Evolutionary conservation across 1,139 yeast species (phyloP).

Genomic region (Pneumocystis wakefieldiae): DNA sequence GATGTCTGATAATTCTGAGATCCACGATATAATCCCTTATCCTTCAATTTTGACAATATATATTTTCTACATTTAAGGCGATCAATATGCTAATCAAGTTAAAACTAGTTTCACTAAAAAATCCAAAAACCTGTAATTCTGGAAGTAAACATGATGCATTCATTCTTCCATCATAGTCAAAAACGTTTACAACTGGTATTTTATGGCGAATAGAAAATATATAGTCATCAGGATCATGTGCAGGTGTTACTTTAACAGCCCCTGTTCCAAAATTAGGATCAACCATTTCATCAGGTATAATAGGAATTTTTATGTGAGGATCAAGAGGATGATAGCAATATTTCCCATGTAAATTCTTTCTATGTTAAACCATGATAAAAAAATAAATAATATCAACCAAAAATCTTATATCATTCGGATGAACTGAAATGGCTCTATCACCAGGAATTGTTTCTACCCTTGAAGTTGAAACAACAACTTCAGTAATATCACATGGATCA

Average conservation of each 20-base stretch:
- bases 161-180: conserved; percentile 8
- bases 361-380: background rate
- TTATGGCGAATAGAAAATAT: conserved; percentile 8
- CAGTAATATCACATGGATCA: background rate
- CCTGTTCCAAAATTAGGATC: conserved; percentile 12
- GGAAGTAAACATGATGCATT: conserved; percentile 1
- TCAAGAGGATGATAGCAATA: conserved; percentile 8
- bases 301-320: conserved; percentile 2
- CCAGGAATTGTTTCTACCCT: conserved; percentile 12
- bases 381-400: background rate
- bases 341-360: conserved; percentile 3
- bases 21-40: background rate
- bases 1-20: conserved; percentile 2
- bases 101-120: background rate
- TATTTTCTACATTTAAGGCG: conserved; percentile 5
- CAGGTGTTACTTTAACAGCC: conserved; percentile 12
- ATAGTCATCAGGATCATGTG: conserved; percentile 11
- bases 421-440: conserved; percentile 11
- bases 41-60: conserved; percentile 1
- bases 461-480: conserved; percentile 9
- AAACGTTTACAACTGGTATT: conserved; percentile 1
- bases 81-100: conserved; percentile 4
- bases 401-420: conserved; percentile 4
- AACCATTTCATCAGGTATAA: conserved; percentile 10
- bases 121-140: conserved; percentile 3